Evolutionary conservation across 164 flowering plant species (phyloP).

Genomic region (Stephania yunnanensis): DNA sequence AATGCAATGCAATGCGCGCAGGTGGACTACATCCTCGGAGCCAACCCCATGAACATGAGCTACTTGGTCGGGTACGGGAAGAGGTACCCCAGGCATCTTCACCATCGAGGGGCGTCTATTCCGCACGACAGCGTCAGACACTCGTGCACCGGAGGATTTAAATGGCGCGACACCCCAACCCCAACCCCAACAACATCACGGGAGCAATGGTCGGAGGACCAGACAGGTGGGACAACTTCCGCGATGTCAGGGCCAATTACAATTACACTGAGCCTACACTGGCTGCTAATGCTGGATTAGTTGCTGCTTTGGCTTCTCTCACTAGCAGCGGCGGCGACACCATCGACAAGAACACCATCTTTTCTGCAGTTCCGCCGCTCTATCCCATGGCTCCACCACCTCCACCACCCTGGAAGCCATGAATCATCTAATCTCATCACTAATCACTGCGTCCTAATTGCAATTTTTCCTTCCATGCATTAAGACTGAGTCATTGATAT

Average conservation of each 20-base stretch:
- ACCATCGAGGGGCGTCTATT: constrained; percentile 79
- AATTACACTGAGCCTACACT: constrained; percentile 71
- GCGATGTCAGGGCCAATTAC: constrained; percentile 43
- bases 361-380: constrained; percentile 58
- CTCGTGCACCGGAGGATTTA: constrained; percentile 63
- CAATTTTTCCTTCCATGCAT: too few relatives aligned
- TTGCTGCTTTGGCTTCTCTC: constrained; percentile 71
- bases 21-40: constrained; percentile 71
- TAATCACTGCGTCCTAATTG: neutral
- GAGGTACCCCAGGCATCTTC: constrained; percentile 64
- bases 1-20: constrained; percentile 8
- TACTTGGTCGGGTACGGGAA: constrained; percentile 70
- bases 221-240: constrained; percentile 48
- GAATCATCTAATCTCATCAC: neutral
- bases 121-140: constrained; percentile 41
- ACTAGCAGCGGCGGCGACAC: constrained; percentile 34
- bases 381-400: constrained; percentile 52
- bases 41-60: constrained; percentile 76
- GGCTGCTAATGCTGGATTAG: constrained; percentile 85
- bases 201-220: constrained; percentile 99
- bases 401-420: constrained; percentile 69
- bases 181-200: constrained; percentile 59
- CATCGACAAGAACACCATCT: constrained; percentile 48
- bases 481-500: too few relatives aligned
- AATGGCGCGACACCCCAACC: constrained; percentile 41